Conservation (phyloP, 768 basidiomycete genomes). For the Phaeolepiota aurea region DNA sequence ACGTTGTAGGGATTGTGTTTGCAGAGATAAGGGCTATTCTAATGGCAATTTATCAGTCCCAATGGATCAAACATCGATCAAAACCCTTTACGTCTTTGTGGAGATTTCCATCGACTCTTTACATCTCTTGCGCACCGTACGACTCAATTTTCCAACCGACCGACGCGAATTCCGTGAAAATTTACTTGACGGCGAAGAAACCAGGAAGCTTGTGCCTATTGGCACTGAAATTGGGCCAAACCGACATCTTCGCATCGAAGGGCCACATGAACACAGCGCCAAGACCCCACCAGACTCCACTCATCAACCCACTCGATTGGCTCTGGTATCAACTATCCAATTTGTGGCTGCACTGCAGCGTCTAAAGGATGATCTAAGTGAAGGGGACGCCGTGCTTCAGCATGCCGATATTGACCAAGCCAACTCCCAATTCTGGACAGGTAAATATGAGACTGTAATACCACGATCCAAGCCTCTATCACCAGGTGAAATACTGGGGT, state of each 20-base stretch:
- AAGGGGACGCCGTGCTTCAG: constrained; percentile 12
- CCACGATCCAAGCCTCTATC: constrained; percentile 88
- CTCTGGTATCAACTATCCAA: constrained; percentile 95
- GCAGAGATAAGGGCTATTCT: too few relatives aligned
- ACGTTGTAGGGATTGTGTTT: too few relatives aligned
- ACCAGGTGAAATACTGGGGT: constrained; percentile 95
- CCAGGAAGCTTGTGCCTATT: constrained; percentile 29
- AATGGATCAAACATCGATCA: constrained; percentile 87
- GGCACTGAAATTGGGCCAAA: constrained; percentile 40
- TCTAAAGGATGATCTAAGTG: constrained; percentile 70
- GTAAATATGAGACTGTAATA: constrained; percentile 67
- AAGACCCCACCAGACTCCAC: constrained; percentile 9
- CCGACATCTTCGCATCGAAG: constrained; percentile 58
- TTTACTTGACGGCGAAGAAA: constrained; percentile 50
- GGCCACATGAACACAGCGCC: constrained; percentile 11
- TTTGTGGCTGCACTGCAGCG: constrained; percentile 90
- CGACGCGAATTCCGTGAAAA: constrained; percentile 56
- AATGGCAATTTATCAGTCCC: too few relatives aligned
- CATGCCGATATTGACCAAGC: constrained; percentile 7
- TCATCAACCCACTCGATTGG: constrained; percentile 56
- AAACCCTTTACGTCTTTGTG: constrained; percentile 95
- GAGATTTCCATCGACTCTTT: constrained; percentile 88
- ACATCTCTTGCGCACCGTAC: constrained; percentile 79
- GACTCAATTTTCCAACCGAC: constrained; percentile 82
- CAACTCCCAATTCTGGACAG: constrained; percentile 33